phyloP scores from a whole-genome alignment of 768 basidiomycete species.

The Naganishia kalamii region DNA sequence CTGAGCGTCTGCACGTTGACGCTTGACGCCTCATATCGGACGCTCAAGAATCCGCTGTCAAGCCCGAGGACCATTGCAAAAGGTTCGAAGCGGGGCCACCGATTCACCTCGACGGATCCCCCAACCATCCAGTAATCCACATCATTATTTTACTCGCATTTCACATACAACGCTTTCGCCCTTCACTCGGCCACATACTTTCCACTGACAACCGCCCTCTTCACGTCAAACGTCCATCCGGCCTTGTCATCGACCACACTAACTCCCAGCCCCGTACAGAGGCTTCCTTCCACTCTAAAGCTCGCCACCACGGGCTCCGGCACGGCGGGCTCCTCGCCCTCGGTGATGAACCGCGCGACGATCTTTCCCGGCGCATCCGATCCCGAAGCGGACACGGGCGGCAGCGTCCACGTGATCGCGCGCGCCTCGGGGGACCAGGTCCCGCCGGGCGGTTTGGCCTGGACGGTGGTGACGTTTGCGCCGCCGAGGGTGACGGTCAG shows the following conservation, averaged over 20 bases:
- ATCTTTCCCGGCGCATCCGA: slow-evolving; percentile 39
- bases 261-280: slow-evolving; percentile 43
- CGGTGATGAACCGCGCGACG: slow-evolving; percentile 43
- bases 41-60: no score
- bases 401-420: slow-evolving; percentile 42
- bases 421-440: slow-evolving; percentile 39
- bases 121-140: no score
- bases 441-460: slow-evolving; percentile 48
- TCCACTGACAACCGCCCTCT: slow-evolving; percentile 38
- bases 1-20: no score
- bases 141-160: no score
- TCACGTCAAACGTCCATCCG: slow-evolving; percentile 34
- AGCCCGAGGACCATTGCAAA: no score
- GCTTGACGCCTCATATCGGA: no score
- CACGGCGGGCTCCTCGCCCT: slow-evolving; percentile 26
- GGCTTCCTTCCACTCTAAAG: slow-evolving; percentile 42
- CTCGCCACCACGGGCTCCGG: slow-evolving; percentile 41
- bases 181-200: slow-evolving; percentile 41
- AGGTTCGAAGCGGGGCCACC: no score
- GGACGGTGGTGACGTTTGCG: slow-evolving; percentile 40
- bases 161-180: no score
- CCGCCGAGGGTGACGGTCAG: slow-evolving; percentile 40
- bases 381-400: background rate
- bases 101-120: no score
- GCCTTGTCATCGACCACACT: slow-evolving; percentile 36